These are phyloP conservation scores for Blastobotrys petasosporus DNA, from an alignment of 1,139 yeast species.

Conservation along the genomic window DNA sequence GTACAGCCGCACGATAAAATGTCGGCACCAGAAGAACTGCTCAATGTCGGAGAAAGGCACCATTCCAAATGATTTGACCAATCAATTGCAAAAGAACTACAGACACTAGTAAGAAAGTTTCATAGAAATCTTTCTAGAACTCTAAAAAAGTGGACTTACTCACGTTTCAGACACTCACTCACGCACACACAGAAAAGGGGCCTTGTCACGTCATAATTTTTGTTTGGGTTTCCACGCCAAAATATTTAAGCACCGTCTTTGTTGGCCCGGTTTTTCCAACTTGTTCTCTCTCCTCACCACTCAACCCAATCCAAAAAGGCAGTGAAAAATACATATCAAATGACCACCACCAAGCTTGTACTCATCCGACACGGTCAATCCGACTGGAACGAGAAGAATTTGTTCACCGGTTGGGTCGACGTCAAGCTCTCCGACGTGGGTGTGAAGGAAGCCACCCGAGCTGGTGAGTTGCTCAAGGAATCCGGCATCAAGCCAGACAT, in stretches of 20 bases:
- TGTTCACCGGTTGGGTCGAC: slow-evolving; percentile 99
- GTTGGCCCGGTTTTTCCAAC: neutral
- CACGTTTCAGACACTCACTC: too few relatives aligned
- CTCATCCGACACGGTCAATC: slow-evolving; percentile 89
- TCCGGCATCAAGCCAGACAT: slow-evolving; percentile 81
- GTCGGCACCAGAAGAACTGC: too few relatives aligned
- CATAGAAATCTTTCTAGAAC: too few relatives aligned
- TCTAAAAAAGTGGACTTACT: too few relatives aligned
- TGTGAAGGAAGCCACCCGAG: slow-evolving; percentile 84
- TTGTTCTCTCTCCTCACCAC: neutral
- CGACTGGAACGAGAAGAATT: slow-evolving; percentile 97
- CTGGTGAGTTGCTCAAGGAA: slow-evolving; percentile 89
- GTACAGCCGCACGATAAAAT: too few relatives aligned
- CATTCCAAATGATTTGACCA: too few relatives aligned
- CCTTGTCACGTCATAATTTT: too few relatives aligned
- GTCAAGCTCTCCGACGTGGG: slow-evolving; percentile 81
- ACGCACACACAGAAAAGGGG: too few relatives aligned
- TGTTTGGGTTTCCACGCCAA: neutral
- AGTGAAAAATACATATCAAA: neutral
- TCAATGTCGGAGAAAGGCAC: too few relatives aligned
- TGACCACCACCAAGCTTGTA: slow-evolving; percentile 27
- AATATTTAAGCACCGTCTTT: neutral
- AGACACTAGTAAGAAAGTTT: too few relatives aligned
- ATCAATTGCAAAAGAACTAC: too few relatives aligned
- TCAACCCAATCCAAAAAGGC: neutral